phyloP scores from a whole-genome alignment of 495 filamentous ascomycete species.

The Aeminium ludgeri region DNA sequence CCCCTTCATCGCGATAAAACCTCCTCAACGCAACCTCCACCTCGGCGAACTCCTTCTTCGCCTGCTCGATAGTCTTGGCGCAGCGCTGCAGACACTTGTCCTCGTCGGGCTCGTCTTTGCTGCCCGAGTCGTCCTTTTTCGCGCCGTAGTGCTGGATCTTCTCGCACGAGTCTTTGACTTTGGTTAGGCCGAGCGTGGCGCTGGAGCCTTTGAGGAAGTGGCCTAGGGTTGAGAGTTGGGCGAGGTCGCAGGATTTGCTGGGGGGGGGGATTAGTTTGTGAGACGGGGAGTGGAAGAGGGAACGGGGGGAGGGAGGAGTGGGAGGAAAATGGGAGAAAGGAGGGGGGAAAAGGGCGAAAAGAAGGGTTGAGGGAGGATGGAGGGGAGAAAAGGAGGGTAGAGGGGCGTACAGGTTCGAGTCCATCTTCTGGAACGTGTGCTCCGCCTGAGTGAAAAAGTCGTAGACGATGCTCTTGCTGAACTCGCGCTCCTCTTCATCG shows the following conservation, averaged over 20 bases:
- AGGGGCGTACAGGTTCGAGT: constrained; percentile 47
- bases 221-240: constrained; percentile 60
- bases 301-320: too few relatives aligned
- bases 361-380: constrained; percentile 1
- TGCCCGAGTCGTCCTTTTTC: constrained; percentile 60
- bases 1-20: constrained; percentile 46
- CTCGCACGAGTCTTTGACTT: constrained; percentile 86
- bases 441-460: constrained; percentile 89
- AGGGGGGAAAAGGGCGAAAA: too few relatives aligned
- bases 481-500: constrained; percentile 57
- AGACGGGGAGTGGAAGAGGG: constrained; percentile 1
- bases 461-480: constrained; percentile 70
- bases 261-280: not conserved
- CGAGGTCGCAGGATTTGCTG: constrained; percentile 49
- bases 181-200: constrained; percentile 79
- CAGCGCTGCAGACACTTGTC: constrained; percentile 50
- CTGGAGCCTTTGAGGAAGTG: constrained; percentile 99
- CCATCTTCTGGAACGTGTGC: constrained; percentile 74
- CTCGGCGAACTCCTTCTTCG: constrained; percentile 62
- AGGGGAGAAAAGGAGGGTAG: constrained; percentile 1
- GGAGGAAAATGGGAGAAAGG: too few relatives aligned
- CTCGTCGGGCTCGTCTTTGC: constrained; percentile 41
- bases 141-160: constrained; percentile 89
- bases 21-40: constrained; percentile 52
- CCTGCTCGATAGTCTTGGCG: constrained; percentile 46